Conservation (phyloP, 495 filamentous ascomycete genomes). For the Lophiotrema nucula region DNA sequence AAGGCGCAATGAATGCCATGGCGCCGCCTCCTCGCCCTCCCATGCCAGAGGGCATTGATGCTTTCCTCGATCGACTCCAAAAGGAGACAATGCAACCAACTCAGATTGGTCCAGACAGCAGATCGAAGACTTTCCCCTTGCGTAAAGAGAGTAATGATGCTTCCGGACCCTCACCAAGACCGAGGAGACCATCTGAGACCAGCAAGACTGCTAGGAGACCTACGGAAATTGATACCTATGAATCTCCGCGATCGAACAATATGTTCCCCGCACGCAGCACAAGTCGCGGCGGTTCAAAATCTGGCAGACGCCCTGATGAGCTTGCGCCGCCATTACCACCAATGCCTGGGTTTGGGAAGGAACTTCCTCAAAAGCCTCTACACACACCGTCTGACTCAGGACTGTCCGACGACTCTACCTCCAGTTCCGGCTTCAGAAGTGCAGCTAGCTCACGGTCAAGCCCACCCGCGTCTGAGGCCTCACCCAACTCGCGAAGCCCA, state of each 20-base stretch:
- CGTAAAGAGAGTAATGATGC: constrained; percentile 32
- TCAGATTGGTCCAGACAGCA: constrained; percentile 14
- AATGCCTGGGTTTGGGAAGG: constrained; percentile 49
- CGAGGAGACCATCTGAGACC: constrained; percentile 25
- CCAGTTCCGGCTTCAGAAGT: constrained; percentile 59
- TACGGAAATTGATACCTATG: not conserved
- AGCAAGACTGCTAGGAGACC: constrained; percentile 7
- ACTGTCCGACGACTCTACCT: constrained; percentile 66
- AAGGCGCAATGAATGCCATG: not conserved
- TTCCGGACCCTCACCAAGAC: not conserved
- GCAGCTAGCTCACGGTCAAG: constrained; percentile 69
- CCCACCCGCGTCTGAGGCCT: constrained; percentile 43
- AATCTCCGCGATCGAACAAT: constrained; percentile 4
- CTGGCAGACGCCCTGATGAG: constrained; percentile 6
- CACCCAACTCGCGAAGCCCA: constrained; percentile 20
- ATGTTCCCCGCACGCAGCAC: constrained; percentile 15
- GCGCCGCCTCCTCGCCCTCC: constrained; percentile 11
- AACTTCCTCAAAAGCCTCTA: constrained; percentile 50
- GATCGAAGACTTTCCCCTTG: constrained; percentile 35
- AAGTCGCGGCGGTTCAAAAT: constrained; percentile 23
- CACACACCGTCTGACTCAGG: constrained; percentile 66
- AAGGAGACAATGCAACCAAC: constrained; percentile 16
- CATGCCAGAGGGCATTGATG: constrained; percentile 34
- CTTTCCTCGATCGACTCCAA: constrained; percentile 36
- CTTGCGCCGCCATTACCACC: constrained; percentile 43